Base-by-base conservation (phyloP, 345 rosid species). In the Eucalyptus victrix region DNA sequence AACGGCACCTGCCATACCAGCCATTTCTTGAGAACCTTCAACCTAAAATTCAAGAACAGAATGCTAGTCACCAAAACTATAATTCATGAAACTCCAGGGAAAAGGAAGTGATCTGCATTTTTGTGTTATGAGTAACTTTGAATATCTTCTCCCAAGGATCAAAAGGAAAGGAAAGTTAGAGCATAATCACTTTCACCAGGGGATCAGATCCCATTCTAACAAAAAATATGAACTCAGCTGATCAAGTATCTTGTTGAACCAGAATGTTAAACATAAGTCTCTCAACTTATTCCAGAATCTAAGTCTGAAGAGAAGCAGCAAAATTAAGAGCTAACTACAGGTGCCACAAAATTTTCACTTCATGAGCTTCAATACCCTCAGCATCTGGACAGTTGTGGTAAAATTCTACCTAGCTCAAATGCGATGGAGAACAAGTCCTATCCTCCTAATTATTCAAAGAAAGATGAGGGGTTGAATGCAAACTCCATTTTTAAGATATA, bases 1-100 rank as follows among this genome's bases (percentile, higher is more conserved):
- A 87, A 93, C 92, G 53, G 90, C 94, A 92, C 95, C 96, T 3
- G 91, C 86, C 50, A 91, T 87, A 76, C 91, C 93, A 88, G 93
- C 76, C 92, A 94, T 90, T 58, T 97, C 98, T 89, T 91, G 95
- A 88, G 91, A 91, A 89, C 96, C 97, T 80, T 98, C 99, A 88
- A 93, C 97, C 99, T 97, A 91, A 76, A 90, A 89, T 80, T 50
- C 47, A 80, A 8, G 37, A 42, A 49, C 49, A 58, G 9, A 51
- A 34, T 58, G 58, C 72, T 40, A 86, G 85, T 69, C 40, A 87
- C 15, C 49, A 58, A 34, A 85, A 32, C 42, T 62, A 67, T 54
- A 83, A 21, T 37, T 42, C 88, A 17, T n/a, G 85, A 76, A 40
- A 40, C 85, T 76, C 47, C 85, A 40, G 30, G 30, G 47, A 76